Base-by-base conservation (phyloP, 805 yeast species). In the Cyberlindnera mrakii region DNA sequence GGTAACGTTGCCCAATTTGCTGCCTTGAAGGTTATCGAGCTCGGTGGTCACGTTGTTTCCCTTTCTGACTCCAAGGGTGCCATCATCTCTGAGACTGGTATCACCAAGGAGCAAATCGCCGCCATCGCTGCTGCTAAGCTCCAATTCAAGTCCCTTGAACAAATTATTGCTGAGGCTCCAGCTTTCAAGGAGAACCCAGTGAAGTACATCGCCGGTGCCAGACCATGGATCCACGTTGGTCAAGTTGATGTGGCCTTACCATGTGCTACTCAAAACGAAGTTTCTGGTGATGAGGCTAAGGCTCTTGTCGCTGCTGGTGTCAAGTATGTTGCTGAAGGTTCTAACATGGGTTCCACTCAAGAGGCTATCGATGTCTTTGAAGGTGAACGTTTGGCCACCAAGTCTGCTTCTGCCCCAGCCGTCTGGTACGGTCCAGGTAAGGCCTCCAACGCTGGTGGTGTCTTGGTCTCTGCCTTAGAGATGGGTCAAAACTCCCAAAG, bases 361-460 rank as follows among this genome's bases (percentile, higher is more conserved):
- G 98, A 91, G 68, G 99, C 99, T 57, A 88, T 91, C 57, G 88
- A 83, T 55, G 89, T 86, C 50, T 91, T 90, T 60, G 99, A 91
- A 79, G 86, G 84, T 59, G 79, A 76, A 67, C 80, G 91, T 75
- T 37, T 65, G 35, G 53, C 68, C 42, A 67, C 69, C 45, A 52
- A 69, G 42, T 49, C 70, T 29, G 60, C 68, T 37, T 61, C 70
- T 46, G 54, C 72, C 45, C 68, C 67, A 57, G 72, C 79, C 49
- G 86, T 89, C 70, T 91, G 99, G 99, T 91, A 90, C 73, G 98
- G 96, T 61, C 97, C 97, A 66, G 98, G 97, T 72, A 91, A 91
- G 80, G 97, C 97, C 58, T 91, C 97, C 62, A 91, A 91, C 82
- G 85, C 95, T 74, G 99, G 98, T 74, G 99, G 99, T 82, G 99